Evolutionary conservation across 139 green algal genomes (phyloP).

Genomic region (Dunaliella primolecta): DNA sequence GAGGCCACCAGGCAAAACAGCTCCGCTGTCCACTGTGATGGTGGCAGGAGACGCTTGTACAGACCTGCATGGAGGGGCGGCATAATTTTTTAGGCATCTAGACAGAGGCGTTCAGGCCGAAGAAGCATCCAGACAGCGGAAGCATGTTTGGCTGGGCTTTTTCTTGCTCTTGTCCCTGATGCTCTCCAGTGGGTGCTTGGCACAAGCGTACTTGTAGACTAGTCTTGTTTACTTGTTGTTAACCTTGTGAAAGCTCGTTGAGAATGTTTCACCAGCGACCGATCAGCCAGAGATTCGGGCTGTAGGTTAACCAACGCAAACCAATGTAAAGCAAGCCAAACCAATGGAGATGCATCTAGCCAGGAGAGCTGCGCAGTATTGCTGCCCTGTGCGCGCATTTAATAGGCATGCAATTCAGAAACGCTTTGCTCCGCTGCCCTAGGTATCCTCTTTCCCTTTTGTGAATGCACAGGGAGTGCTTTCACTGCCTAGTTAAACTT

Average conservation of each 20-base stretch:
- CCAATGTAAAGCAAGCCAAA: neutral
- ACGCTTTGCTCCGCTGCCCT: too few relatives aligned
- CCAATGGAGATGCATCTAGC: neutral
- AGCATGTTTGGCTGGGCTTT: too few relatives aligned
- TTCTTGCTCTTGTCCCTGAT: neutral
- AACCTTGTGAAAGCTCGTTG: neutral
- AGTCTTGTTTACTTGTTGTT: neutral
- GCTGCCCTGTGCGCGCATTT: too few relatives aligned
- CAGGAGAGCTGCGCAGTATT: neutral
- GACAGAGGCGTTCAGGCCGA: neutral
- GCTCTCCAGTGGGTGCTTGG: neutral
- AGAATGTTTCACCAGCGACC: too few relatives aligned
- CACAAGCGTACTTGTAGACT: neutral
- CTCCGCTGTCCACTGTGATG: neutral
- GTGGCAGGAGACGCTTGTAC: neutral
- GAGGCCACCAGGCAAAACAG: neutral
- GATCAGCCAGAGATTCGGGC: too few relatives aligned
- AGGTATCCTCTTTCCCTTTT: neutral
- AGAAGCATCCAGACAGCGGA: too few relatives aligned
- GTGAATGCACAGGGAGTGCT: neutral
- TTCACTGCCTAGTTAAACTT: neutral
- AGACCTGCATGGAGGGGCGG: neutral
- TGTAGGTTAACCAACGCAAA: too few relatives aligned
- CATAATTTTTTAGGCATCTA: neutral
- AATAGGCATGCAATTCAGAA: too few relatives aligned